Evolutionary conservation across 306 rosid genomes (phyloP).

Genomic region (Cucurbita maxima): DNA sequence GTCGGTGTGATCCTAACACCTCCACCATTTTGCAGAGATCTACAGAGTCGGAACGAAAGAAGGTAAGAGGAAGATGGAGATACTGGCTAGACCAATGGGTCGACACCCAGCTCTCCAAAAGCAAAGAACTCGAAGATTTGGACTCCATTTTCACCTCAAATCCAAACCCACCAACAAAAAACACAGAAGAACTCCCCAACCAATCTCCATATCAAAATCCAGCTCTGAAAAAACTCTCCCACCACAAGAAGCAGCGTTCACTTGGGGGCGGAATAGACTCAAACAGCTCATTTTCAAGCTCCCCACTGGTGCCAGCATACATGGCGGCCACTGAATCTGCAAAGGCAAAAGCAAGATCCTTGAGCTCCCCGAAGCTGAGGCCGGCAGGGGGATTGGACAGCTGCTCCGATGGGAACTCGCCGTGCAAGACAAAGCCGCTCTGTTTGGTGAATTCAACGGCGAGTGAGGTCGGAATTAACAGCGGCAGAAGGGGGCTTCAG

Average conservation of each 20-base stretch:
- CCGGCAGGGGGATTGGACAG: conserved; percentile 32
- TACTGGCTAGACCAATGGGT: conserved; percentile 96
- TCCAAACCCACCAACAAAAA: conserved; percentile 28
- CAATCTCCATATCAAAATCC: conserved; percentile 40
- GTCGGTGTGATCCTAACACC: no score
- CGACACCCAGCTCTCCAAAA: conserved; percentile 77
- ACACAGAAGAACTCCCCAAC: conserved; percentile 37
- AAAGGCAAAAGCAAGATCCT: conserved; percentile 53
- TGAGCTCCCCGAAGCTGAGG: conserved; percentile 64
- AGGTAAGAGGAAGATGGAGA: conserved; percentile 79
- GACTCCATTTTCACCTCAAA: conserved; percentile 39
- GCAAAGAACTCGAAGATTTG: conserved; percentile 85
- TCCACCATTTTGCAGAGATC: conserved; percentile 47
- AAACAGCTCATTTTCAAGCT: conserved; percentile 37
- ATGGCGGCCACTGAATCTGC: conserved; percentile 97
- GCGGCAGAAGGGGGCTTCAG: conserved; percentile 15
- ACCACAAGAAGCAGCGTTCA: conserved; percentile 44
- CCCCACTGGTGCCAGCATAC: conserved; percentile 67
- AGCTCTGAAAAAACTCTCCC: conserved; percentile 23
- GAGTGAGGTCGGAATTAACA: conserved; percentile 35
- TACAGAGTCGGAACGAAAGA: conserved; percentile 66
- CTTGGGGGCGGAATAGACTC: conserved; percentile 28
- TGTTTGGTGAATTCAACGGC: conserved; percentile 30
- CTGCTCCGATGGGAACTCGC: conserved; percentile 50
- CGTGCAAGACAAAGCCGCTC: conserved; percentile 63